phyloP scores from a whole-genome alignment of 2,329 filamentous ascomycete genomes.

The Fusarium begoniae region DNA sequence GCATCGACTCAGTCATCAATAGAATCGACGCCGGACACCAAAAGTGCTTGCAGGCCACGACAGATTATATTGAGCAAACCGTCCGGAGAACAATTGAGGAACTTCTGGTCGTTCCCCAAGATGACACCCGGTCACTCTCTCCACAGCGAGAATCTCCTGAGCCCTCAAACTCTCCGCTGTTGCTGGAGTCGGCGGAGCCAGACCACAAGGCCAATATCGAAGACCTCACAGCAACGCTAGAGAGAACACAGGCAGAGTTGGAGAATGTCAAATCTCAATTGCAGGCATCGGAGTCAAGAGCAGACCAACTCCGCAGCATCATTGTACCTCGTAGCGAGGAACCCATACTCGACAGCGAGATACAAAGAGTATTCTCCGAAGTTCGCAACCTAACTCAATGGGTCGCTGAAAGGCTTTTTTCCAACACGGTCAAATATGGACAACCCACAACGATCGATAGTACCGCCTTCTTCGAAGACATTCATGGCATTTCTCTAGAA shows the following conservation, averaged over 20 bases:
- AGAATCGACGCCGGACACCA: background rate
- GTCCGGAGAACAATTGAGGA: background rate
- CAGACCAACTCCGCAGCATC: background rate
- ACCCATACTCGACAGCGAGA: background rate
- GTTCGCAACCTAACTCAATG: background rate
- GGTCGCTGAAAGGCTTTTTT: background rate
- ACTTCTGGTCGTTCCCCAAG: rapidly evolving
- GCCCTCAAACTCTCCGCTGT: background rate
- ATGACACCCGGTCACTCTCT: background rate
- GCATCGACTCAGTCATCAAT: background rate
- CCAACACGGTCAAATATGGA: background rate
- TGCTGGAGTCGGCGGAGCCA: background rate
- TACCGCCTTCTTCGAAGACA: background rate
- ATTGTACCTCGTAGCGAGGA: background rate
- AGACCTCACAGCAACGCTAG: background rate
- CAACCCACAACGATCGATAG: background rate
- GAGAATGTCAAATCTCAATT: background rate
- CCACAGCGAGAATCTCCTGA: background rate
- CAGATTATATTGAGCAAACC: background rate
- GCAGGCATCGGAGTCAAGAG: background rate
- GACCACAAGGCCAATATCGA: background rate
- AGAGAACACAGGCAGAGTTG: background rate
- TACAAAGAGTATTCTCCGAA: background rate
- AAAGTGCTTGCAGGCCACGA: background rate
- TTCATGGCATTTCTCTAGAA: background rate